phyloP scores from a whole-genome alignment of 2,329 filamentous ascomycete species.

The Balansia obtecta region DNA sequence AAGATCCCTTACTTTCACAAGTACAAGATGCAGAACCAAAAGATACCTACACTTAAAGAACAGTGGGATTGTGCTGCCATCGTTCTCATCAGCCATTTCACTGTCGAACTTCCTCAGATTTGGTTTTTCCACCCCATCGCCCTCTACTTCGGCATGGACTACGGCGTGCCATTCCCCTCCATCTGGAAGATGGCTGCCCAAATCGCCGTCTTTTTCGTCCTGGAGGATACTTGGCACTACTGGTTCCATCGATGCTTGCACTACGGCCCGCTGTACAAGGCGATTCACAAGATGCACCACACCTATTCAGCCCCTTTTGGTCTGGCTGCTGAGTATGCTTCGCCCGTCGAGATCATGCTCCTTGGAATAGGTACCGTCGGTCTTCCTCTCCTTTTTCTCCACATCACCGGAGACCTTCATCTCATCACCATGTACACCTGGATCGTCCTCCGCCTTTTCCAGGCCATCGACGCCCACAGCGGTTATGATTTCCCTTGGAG shows the following conservation, averaged over 20 bases:
- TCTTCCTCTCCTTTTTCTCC: constrained; percentile 71
- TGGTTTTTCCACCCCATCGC: constrained; percentile 98
- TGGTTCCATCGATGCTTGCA: constrained; percentile 89
- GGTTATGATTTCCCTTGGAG: constrained; percentile 99
- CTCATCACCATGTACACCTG: constrained; percentile 96
- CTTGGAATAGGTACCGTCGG: constrained; percentile 80
- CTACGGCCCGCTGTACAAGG: constrained; percentile 89
- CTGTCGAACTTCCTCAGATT: constrained; percentile 94
- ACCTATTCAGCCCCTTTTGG: constrained; percentile 97
- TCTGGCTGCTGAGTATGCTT: constrained; percentile 92
- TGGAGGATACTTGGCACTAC: constrained; percentile 98
- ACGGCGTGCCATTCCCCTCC: constrained; percentile 78
- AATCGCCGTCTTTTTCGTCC: constrained; percentile 84
- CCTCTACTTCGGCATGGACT: constrained; percentile 80
- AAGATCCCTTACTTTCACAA: constrained; percentile 74
- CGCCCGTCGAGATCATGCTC: constrained; percentile 92
- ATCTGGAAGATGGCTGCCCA: constrained; percentile 80
- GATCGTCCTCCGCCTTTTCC: constrained; percentile 87
- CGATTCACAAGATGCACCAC: constrained; percentile 98
- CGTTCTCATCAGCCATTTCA: constrained; percentile 91
- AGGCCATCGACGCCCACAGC: constrained; percentile 94
- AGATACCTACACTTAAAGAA: constrained; percentile 84
- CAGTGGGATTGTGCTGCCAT: constrained; percentile 91
- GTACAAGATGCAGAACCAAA: constrained; percentile 87
- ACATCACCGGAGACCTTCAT: constrained; percentile 75